Percentiles rank a stretch among this genome's conserved stretches.
phyloP scores from a whole-genome alignment of 805 yeast genomes.

The Cyberlindnera mississippiensis region DNA sequence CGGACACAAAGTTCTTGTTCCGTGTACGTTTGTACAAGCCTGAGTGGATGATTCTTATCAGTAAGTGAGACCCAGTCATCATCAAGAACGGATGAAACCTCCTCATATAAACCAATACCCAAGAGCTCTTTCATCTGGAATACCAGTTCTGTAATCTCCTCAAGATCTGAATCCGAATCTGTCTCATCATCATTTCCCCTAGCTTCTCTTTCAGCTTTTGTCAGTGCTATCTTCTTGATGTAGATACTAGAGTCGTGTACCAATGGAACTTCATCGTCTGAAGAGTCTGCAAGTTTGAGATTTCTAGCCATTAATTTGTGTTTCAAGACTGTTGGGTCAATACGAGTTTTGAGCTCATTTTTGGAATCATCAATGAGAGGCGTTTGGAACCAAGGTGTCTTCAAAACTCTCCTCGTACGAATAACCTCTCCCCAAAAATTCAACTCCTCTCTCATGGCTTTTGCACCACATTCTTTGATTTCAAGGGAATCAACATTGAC shows the following conservation, averaged over 20 bases:
- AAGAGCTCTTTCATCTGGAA: conserved; percentile 4
- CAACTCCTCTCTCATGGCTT: conserved; percentile 30
- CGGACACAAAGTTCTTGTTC: conserved; percentile 13
- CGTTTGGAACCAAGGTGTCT: conserved; percentile 34
- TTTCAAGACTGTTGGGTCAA: conserved; percentile 5
- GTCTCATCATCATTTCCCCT: conserved; percentile 16
- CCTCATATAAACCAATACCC: background rate
- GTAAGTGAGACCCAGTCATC: background rate
- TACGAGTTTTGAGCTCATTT: background rate
- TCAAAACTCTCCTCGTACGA: conserved; percentile 23
- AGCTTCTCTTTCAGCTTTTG: conserved; percentile 7
- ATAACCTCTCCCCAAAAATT: conserved; percentile 35
- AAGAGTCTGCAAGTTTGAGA: background rate
- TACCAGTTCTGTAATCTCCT: conserved; percentile 12
- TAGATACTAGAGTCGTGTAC: conserved; percentile 24
- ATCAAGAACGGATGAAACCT: conserved; percentile 1
- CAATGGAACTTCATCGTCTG: conserved; percentile 6
- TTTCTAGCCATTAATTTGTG: conserved; percentile 9
- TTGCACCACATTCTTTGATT: conserved; percentile 21
- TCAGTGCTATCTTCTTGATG: conserved; percentile 10
- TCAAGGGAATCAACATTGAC: conserved; percentile 29
- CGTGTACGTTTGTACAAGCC: conserved; percentile 1
- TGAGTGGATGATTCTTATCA: conserved; percentile 3
- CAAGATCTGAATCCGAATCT: conserved; percentile 8
- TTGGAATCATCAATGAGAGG: conserved; percentile 13